Evolutionary conservation across 1,139 yeast species (phyloP).

Genomic region (Nakaseomyces delphensis): DNA sequence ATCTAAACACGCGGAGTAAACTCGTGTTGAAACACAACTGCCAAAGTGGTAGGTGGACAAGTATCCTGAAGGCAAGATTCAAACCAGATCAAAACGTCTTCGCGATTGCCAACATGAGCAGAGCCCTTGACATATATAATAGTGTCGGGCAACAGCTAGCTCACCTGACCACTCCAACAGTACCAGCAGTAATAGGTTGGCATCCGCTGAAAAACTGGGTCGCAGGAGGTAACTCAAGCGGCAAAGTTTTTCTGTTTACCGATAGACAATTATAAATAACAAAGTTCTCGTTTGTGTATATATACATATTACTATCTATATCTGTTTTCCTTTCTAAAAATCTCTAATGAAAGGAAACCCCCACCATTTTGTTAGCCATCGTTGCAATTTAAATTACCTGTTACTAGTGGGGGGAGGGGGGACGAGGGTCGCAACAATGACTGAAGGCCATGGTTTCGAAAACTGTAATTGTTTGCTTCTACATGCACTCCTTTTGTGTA

Average conservation of each 20-base stretch:
- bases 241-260: constrained; percentile 62
- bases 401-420: too few relatives aligned
- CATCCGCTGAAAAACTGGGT: constrained; percentile 87
- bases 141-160: constrained; percentile 71
- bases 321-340: too few relatives aligned
- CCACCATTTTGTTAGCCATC: too few relatives aligned
- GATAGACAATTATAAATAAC: constrained; percentile 11
- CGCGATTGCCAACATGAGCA: constrained; percentile 86
- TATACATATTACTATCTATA: too few relatives aligned
- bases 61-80: constrained; percentile 83
- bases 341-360: too few relatives aligned
- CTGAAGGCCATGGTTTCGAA: too few relatives aligned
- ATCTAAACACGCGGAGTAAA: constrained; percentile 41
- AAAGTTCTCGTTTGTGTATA: too few relatives aligned
- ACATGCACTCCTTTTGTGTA: too few relatives aligned
- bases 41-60: constrained; percentile 95
- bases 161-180: constrained; percentile 66
- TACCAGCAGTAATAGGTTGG: constrained; percentile 78
- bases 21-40: constrained; percentile 74
- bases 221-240: constrained; percentile 90
- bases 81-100: constrained; percentile 70
- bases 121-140: constrained; percentile 73
- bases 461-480: too few relatives aligned
- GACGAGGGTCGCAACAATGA: too few relatives aligned
- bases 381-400: too few relatives aligned